Evolutionary conservation across 768 basidiomycete genomes (phyloP).

Genomic region (Podaxis rugospora): DNA sequence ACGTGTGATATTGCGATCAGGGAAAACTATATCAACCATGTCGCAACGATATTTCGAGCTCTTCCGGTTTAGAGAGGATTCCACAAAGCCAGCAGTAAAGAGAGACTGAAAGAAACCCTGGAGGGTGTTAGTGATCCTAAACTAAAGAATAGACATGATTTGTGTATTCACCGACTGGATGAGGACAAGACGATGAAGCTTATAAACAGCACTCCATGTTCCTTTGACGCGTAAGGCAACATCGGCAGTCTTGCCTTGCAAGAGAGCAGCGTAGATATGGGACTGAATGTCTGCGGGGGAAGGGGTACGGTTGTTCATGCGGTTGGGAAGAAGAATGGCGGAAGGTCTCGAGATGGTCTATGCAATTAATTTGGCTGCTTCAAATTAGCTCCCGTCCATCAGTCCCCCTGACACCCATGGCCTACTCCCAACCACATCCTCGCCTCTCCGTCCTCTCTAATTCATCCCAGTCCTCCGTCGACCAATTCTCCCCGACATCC

Average conservation of each 20-base stretch:
- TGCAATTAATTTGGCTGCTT: background rate
- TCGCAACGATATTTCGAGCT: constrained; percentile 31
- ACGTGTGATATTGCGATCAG: constrained; percentile 86
- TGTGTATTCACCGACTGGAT: constrained; percentile 65
- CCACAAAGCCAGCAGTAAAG: constrained; percentile 77
- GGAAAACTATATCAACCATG: constrained; percentile 67
- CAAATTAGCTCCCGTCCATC: background rate
- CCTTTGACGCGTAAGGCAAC: constrained; percentile 67
- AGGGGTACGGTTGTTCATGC: constrained; percentile 37
- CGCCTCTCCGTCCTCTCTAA: constrained; percentile 66
- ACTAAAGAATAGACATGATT: background rate
- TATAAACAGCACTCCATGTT: constrained; percentile 68
- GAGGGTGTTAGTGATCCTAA: constrained; percentile 11
- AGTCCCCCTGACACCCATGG: constrained; percentile 25
- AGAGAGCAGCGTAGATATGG: constrained; percentile 74
- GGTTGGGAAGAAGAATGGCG: constrained; percentile 11
- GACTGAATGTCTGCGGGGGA: constrained; percentile 59
- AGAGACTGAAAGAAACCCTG: constrained; percentile 87
- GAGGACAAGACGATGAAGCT: constrained; percentile 79
- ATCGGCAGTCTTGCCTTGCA: constrained; percentile 72
- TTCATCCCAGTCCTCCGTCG: constrained; percentile 50
- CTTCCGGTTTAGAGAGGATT: constrained; percentile 40
- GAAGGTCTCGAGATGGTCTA: background rate
- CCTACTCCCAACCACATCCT: constrained; percentile 60
- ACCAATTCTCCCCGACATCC: constrained; percentile 50